Conservation (phyloP, 2,329 filamentous ascomycete species). For the Reticulascus tulasneorum region DNA sequence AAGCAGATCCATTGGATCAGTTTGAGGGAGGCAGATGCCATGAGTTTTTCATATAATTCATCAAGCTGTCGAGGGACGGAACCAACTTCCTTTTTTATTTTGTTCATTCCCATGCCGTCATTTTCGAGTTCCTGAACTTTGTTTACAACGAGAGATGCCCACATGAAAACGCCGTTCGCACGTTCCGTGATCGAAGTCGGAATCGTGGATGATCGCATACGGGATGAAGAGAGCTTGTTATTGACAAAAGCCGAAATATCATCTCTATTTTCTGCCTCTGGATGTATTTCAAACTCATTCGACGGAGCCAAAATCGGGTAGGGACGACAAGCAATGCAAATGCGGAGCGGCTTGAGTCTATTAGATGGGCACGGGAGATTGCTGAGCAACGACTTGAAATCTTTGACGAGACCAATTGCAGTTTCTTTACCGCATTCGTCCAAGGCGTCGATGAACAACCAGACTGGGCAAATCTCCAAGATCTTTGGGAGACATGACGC, state of each 20-base stretch:
- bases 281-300: constrained; percentile 18
- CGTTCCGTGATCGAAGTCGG: constrained; percentile 17
- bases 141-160: constrained; percentile 26
- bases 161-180: constrained; percentile 30
- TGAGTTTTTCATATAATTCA: constrained; percentile 20
- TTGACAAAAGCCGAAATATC: constrained; percentile 27
- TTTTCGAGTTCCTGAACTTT: constrained; percentile 12
- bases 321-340: constrained; percentile 29
- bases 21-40: constrained; percentile 15
- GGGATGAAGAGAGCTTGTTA: constrained; percentile 11
- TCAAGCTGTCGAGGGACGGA: constrained; percentile 19
- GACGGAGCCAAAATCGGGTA: constrained; percentile 22
- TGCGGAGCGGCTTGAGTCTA: too few species aligned
- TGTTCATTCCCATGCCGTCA: constrained; percentile 1
- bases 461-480: constrained; percentile 15
- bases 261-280: constrained; percentile 25
- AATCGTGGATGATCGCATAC: constrained; percentile 4
- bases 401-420: constrained; percentile 15
- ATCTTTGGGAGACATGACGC: constrained; percentile 14
- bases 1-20: constrained; percentile 30
- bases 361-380: constrained; percentile 7
- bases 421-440: constrained; percentile 26
- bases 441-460: constrained; percentile 29
- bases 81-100: constrained; percentile 20
- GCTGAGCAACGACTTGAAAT: constrained; percentile 19